Base-by-base conservation (phyloP, 1,139 yeast genomes). In the Hyphopichia burtonii region DNA sequence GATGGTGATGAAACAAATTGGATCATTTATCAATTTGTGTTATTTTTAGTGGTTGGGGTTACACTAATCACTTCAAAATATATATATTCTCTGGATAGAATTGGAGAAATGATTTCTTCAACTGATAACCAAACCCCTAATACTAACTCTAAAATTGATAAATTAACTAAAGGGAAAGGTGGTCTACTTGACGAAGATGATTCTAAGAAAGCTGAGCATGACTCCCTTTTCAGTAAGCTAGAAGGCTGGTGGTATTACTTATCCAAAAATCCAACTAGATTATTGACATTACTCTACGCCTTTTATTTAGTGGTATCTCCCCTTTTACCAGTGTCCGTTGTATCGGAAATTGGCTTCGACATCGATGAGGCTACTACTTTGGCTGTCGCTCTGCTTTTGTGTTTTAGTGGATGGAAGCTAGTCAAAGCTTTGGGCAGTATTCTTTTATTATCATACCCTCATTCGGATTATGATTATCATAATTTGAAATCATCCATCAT, bases 201-300 rank as follows among this genome's bases (percentile, higher is more conserved):
- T 18, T 27, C 11, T 12, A 19, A 33, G 6, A 5, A 9, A 4
- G 8, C 6, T 23, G 20, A 5, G 10, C 7, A 4, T 16, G n/a
- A 11, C 11, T 11, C 27, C 5, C 8, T 19, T 22, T 4, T 14
- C 12, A 12, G 16, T n/a, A 33, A 20, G n/a, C n/a, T 18, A 3
- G 25, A 12, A n/a, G 16, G 16, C 3, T 19, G 25, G 25, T 33
- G 27, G 27, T 4, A 14, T 4, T 44, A 47, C 9, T 51, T 59
- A 48, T 53, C 75, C 38, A 74, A 72, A 43, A 80, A 78, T 52
- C 89, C 91, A 1, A 80, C 88, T 0, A 83, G 82, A 51, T 56
- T 80, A 31, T 66, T 85, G 41, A 85, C 95, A 0, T 58, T 85
- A 25, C 51, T 76, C 2, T 84, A 83, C 53, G 68, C 88, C 0